These are phyloP conservation scores for Pisolithus albus DNA, from an alignment of 768 basidiomycete species.

Conservation along the genomic window DNA sequence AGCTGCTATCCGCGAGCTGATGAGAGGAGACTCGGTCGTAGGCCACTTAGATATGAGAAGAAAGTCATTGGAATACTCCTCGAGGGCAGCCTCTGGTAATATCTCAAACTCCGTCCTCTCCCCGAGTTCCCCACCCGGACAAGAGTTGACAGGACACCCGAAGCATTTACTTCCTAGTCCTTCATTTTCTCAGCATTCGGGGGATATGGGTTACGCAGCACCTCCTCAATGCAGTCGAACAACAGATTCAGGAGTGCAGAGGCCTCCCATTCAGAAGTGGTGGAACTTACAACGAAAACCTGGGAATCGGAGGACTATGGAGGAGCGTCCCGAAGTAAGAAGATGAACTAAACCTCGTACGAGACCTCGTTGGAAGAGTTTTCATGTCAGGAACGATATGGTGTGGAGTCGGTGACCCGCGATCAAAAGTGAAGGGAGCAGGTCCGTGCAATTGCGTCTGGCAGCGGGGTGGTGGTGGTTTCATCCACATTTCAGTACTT, in stretches of 20 bases:
- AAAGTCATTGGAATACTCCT: slow-evolving; percentile 34
- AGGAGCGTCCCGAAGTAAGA: slow-evolving; percentile 46
- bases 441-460: no score
- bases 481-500: no score
- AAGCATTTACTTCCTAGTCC: slow-evolving; percentile 36
- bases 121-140: slow-evolving; percentile 31
- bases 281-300: slow-evolving; percentile 35
- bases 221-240: slow-evolving; percentile 37
- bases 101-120: slow-evolving; percentile 27
- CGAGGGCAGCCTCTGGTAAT: slow-evolving; percentile 29
- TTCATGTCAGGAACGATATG: slow-evolving; percentile 43
- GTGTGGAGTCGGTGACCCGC: slow-evolving; percentile 6
- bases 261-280: slow-evolving; percentile 40
- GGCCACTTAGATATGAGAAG: slow-evolving; percentile 32
- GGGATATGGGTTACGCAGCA: slow-evolving; percentile 28
- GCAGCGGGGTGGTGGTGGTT: no score
- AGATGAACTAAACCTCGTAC: slow-evolving; percentile 36
- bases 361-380: slow-evolving; percentile 44
- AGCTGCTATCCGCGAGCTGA: slow-evolving; percentile 33
- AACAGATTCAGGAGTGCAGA: slow-evolving; percentile 38
- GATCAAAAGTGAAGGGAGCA: slow-evolving; percentile 13
- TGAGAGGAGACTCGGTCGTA: slow-evolving; percentile 28
- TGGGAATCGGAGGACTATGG: slow-evolving; percentile 30
- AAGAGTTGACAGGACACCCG: slow-evolving; percentile 21
- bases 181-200: slow-evolving; percentile 16